These are phyloP conservation scores for Patellaria atrata DNA, from an alignment of 495 filamentous ascomycete genomes.

Conservation along the genomic window DNA sequence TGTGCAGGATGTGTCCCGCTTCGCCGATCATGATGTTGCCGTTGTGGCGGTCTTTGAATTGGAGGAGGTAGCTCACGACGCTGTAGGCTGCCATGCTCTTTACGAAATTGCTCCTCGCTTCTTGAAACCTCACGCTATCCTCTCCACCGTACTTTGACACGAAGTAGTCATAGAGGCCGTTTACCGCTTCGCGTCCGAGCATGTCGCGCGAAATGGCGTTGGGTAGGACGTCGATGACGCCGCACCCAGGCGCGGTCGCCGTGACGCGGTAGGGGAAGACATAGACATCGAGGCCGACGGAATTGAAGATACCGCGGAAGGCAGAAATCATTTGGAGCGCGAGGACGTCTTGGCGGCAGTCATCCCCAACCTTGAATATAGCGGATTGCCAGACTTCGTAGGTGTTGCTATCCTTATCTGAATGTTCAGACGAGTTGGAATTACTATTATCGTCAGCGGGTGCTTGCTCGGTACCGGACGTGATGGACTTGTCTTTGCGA, in stretches of 20 bases:
- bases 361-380: conserved; percentile 99
- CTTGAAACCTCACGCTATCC: conserved; percentile 84
- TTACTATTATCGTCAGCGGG: conserved; percentile 8
- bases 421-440: no score
- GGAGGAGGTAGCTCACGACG: conserved; percentile 89
- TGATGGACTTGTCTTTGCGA: conserved; percentile 52
- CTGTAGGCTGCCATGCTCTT: conserved; percentile 99
- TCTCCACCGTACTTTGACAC: conserved; percentile 93
- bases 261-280: conserved; percentile 97
- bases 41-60: conserved; percentile 99
- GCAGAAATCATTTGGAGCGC: conserved; percentile 95
- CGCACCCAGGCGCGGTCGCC: conserved; percentile 94
- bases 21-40: conserved; percentile 99
- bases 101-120: conserved; percentile 92
- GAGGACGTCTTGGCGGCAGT: conserved; percentile 93
- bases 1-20: conserved; percentile 92
- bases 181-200: conserved; percentile 94
- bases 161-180: conserved; percentile 96
- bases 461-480: conserved; percentile 35
- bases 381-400: conserved; percentile 96
- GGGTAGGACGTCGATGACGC: conserved; percentile 93
- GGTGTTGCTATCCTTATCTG: conserved; percentile 22
- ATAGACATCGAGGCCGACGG: conserved; percentile 85
- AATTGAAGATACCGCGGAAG: conserved; percentile 91
- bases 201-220: conserved; percentile 98